Base-by-base conservation (phyloP, 164 flowering plant genomes). In the Stephania cephalantha region DNA sequence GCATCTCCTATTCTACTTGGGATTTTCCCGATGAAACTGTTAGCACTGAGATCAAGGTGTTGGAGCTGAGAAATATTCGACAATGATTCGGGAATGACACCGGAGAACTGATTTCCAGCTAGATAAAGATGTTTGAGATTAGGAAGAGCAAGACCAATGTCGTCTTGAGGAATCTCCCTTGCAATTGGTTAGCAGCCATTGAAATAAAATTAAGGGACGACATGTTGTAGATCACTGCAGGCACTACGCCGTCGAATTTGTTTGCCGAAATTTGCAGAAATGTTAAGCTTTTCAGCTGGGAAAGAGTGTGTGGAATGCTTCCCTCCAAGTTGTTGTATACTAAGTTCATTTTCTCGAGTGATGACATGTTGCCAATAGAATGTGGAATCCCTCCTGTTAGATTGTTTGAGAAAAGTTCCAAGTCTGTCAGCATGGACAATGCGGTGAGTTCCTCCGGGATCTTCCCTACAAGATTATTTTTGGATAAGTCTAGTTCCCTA, bases 81-180 rank as follows among this genome's bases (percentile, higher is more conserved):
- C 5, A 79, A 15, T 11, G 77, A 71, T 66, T 17, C 15, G 7
- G 31, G 81, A 76, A 29, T 75, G 25, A 7, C 18, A 35, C 81
- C 75, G 0, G 72, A 50, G 22, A 79, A 52, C 6, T n/a, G 17
- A 31, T 75, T 79, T 6, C 0, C 5, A 7, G 44, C 69, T 5
- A 81, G 6, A 0, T 0, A 0, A 3, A 80, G 4, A 0, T 0
- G 0, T 35, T 29, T 17, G 29, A 83, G 82, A 9, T 76, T 65
- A 35, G 85, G 85, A 53, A 83, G 71, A 25, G n/a, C 75, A 73
- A 77, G 17, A 12, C 85, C 83, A 2, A 86, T 17, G 9, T 70
- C 45, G 9, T 70, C 45, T 0, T 67, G 22, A 1, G 85, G 81
- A 55, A 86, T 75, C 64, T 11, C 69, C 88, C 88, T 0, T 55